These are phyloP conservation scores for Suillus lakei DNA, from an alignment of 768 basidiomycete species.

Conservation along the genomic window DNA sequence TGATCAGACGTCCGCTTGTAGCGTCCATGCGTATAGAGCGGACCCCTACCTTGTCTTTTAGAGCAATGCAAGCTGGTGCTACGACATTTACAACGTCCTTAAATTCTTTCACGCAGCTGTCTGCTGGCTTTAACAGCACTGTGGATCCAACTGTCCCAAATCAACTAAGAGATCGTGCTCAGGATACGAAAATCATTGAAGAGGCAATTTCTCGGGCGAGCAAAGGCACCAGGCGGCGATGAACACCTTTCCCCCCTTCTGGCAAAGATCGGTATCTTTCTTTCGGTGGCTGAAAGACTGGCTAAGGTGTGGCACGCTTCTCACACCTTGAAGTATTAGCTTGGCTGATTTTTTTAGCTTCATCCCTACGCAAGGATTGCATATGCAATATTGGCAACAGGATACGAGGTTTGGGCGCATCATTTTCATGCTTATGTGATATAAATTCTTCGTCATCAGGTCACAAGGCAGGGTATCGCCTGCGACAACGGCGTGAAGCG, in stretches of 20 bases:
- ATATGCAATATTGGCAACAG: conserved; percentile 2
- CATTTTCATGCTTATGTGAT: neutral
- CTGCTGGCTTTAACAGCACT: neutral
- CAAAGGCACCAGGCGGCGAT: neutral
- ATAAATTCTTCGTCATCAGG: neutral
- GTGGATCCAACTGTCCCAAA: neutral
- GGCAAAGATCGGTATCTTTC: conserved; percentile 13
- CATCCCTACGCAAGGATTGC: conserved; percentile 20
- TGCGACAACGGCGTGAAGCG: neutral
- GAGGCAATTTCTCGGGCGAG: neutral
- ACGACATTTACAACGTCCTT: neutral
- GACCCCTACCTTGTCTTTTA: conserved; percentile 1
- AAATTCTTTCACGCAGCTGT: neutral
- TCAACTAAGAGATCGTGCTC: neutral
- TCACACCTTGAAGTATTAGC: neutral
- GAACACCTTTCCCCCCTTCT: conserved; percentile 8
- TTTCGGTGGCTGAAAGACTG: conserved; percentile 5
- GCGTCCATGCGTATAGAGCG: neutral
- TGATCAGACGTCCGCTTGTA: neutral
- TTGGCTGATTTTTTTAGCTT: conserved; percentile 5
- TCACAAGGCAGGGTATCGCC: neutral
- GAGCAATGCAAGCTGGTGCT: neutral
- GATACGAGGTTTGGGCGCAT: conserved; percentile 5
- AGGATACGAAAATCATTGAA: neutral
- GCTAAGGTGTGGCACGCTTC: conserved; percentile 2